These are phyloP conservation scores for Backusella australiensis DNA, from an alignment of 192 early-diverging fungal genomes.

Conservation along the genomic window DNA sequence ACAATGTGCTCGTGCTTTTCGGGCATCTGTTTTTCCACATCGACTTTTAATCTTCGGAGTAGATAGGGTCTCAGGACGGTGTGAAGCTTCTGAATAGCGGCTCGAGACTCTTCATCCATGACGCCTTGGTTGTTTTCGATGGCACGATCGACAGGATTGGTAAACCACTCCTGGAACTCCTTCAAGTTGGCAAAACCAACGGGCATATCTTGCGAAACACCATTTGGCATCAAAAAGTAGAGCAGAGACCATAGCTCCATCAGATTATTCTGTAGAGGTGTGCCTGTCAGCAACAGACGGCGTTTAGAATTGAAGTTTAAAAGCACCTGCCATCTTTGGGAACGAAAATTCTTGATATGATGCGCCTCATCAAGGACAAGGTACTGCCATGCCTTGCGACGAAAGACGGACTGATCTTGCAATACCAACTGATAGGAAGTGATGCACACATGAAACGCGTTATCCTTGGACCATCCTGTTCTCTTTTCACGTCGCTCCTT, in stretches of 20 bases:
- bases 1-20: constrained; percentile 51
- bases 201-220: constrained; percentile 54
- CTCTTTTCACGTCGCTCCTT: constrained; percentile 63
- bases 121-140: constrained; percentile 52
- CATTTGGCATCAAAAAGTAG: constrained; percentile 83
- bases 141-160: constrained; percentile 79
- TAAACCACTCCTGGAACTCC: constrained; percentile 87
- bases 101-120: constrained; percentile 50
- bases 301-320: constrained; percentile 64
- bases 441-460: constrained; percentile 63
- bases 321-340: constrained; percentile 74
- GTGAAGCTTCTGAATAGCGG: constrained; percentile 57
- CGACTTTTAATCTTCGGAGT: constrained; percentile 60
- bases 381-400: constrained; percentile 65
- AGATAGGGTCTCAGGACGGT: constrained; percentile 64
- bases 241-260: constrained; percentile 88
- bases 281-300: constrained; percentile 79
- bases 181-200: constrained; percentile 79
- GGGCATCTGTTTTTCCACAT: constrained; percentile 68
- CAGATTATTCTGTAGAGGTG: constrained; percentile 84
- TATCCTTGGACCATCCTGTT: constrained; percentile 57
- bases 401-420: constrained; percentile 54
- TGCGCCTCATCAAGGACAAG: constrained; percentile 69
- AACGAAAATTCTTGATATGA: constrained; percentile 76
- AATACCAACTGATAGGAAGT: constrained; percentile 63